Conservation (phyloP, 1,284 basidiomycete species). For the Ganoderma lingzhi region DNA sequence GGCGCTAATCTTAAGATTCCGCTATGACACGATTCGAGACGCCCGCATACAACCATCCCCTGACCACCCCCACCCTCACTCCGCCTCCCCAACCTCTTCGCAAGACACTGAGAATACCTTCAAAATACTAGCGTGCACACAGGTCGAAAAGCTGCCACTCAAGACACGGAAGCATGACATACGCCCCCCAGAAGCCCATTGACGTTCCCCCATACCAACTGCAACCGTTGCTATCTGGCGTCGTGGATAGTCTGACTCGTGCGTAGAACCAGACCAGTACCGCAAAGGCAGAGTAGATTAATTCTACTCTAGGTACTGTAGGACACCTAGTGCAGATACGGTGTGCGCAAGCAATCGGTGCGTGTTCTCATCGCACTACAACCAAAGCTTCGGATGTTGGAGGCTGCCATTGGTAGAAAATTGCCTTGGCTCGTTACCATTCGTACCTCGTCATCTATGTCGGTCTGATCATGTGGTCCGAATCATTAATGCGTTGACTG, state of each 20-base stretch:
- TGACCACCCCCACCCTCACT: neutral
- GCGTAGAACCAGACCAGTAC: constrained; percentile 6
- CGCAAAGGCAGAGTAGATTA: neutral
- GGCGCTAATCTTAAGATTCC: neutral
- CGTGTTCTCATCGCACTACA: constrained; percentile 7
- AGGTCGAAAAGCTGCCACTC: neutral
- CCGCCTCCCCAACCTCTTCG: neutral
- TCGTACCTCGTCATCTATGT: neutral
- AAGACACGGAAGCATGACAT: constrained; percentile 33
- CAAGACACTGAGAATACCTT: neutral
- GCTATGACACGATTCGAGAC: neutral
- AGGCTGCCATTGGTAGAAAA: neutral
- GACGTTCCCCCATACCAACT: constrained; percentile 69
- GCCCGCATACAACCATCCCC: constrained; percentile 4
- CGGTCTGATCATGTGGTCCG: constrained; percentile 1
- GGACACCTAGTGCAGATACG: constrained; percentile 38
- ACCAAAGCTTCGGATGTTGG: neutral
- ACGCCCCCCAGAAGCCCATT: constrained; percentile 43
- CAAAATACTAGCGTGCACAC: neutral
- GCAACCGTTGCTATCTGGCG: constrained; percentile 56
- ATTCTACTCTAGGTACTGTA: constrained; percentile 25
- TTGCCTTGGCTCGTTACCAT: neutral
- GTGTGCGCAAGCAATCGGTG: constrained; percentile 49
- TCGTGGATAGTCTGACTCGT: constrained; percentile 44
- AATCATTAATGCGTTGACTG: neutral